Base-by-base conservation (phyloP, 768 basidiomycete species). In the Naematelia encephala region DNA sequence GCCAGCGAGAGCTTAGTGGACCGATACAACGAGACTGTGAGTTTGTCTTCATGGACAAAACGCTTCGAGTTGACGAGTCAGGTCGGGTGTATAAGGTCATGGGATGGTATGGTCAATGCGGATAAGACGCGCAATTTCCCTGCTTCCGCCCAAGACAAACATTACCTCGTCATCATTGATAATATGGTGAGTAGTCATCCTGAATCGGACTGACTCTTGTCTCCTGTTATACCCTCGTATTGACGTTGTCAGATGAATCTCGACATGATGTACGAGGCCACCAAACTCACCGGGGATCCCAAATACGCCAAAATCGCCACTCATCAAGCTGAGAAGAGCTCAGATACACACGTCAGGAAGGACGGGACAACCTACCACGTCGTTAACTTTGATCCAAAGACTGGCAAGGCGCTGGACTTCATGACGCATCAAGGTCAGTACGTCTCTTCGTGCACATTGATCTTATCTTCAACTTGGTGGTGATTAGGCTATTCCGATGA, bases 211-310 rank as follows among this genome's bases (percentile, higher is more conserved):
- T n/a, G n/a, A n/a, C n/a, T n/a, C n/a, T n/a, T n/a, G n/a, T n/a
- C n/a, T n/a, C n/a, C n/a, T n/a, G n/a, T n/a, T n/a, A n/a, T n/a
- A n/a, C n/a, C n/a, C n/a, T n/a, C n/a, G n/a, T n/a, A n/a, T n/a
- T n/a, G n/a, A n/a, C n/a, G n/a, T n/a, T n/a, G n/a, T n/a, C 46
- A 72, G 68, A 73, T 73, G 71, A 73, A 73, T 47, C 67, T 73
- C 2, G 69, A 70, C 45, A 47, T 73, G 23, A 34, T 73, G 46
- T 73, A 70, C 53, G 59, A 66, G 57, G 69, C 67, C 4, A 66
- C 69, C 3, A 43, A 66, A 12, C 55, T 66, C 16, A 73, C 69
- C 14, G 66, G 67, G 2, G 62, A 70, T 53, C 47, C 55, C 14
- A 29, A 51, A 23, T 73, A 66, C 50, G 71, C 69, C 11, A 49